A percentile compares a stretch with the other conserved stretches of the same genome.
phyloP scores from a whole-genome alignment of 2,329 filamentous ascomycete genomes.

The Zelopaecilomyces penicillatus region DNA sequence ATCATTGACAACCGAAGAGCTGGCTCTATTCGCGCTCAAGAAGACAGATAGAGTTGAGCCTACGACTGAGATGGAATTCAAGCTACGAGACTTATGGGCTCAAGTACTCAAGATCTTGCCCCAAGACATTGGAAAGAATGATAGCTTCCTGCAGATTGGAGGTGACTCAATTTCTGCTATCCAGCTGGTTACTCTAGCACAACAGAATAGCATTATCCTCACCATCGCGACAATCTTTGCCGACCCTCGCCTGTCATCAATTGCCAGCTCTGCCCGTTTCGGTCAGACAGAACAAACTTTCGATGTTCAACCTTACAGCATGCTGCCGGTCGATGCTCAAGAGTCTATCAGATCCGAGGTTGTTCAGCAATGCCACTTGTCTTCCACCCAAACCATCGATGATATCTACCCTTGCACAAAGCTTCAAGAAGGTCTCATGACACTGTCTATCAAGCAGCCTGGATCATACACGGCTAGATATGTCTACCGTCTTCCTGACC shows the following conservation, averaged over 20 bases:
- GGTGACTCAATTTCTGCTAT: conserved; percentile 38
- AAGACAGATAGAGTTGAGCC: conserved; percentile 10
- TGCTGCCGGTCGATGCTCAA: background rate
- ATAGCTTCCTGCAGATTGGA: conserved; percentile 16
- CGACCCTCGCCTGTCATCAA: conserved; percentile 1
- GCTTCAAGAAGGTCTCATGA: conserved; percentile 3
- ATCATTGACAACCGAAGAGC: conserved; percentile 3
- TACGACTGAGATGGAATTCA: conserved; percentile 9
- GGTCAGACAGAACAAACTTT: background rate
- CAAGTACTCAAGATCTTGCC: conserved; percentile 21
- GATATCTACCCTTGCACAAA: conserved; percentile 7
- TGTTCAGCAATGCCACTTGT: conserved; percentile 4
- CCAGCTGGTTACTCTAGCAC: conserved; percentile 31
- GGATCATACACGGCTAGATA: conserved; percentile 5
- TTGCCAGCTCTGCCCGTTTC: conserved; percentile 1
- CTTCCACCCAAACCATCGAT: conserved; percentile 1
- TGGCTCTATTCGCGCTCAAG: conserved; percentile 1
- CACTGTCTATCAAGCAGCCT: conserved; percentile 5
- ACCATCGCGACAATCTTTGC: conserved; percentile 3
- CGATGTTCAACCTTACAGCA: conserved; percentile 2
- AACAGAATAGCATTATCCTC: conserved; percentile 11
- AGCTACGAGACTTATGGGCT: conserved; percentile 19
- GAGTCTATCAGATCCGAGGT: background rate
- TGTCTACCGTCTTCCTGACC: conserved; percentile 4
- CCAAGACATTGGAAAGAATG: conserved; percentile 16